Percentiles rank a stretch among this genome's conserved stretches.
Evolutionary conservation across 208 protist genomes (phyloP).

Genomic region (Leishmania tarentolae): DNA sequence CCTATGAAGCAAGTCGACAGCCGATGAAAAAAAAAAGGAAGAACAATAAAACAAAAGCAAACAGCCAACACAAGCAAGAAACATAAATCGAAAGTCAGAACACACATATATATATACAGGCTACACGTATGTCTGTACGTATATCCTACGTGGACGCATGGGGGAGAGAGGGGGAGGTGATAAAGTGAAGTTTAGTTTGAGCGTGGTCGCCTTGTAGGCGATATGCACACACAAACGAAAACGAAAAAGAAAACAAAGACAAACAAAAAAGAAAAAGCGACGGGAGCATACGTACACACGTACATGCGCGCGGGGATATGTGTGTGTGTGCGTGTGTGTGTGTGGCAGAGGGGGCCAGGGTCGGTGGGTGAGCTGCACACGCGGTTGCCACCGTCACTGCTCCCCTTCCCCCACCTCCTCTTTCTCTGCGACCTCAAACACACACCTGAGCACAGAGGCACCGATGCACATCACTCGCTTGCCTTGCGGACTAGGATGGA

Average conservation of each 20-base stretch:
- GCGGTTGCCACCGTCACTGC: not conserved
- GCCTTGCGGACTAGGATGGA: not conserved
- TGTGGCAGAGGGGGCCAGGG: not conserved
- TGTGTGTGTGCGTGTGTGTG: too few species aligned
- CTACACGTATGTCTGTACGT: too few species aligned
- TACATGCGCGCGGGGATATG: not conserved
- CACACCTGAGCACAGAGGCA: constrained; percentile 1
- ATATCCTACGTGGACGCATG: not conserved
- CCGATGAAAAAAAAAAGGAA: not conserved
- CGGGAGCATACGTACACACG: not conserved
- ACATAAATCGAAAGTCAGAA: too few species aligned
- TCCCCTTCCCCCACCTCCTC: too few species aligned
- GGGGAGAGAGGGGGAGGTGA: not conserved
- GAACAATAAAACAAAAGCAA: not conserved
- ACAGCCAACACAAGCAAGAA: not conserved
- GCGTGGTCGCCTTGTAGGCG: constrained; percentile 1
- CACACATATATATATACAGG: too few species aligned
- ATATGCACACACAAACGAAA: not conserved
- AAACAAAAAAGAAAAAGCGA: not conserved
- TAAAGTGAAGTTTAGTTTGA: not conserved
- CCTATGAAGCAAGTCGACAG: not conserved
- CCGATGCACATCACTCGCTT: not conserved
- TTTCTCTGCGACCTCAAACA: not conserved
- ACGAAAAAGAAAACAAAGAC: not conserved
- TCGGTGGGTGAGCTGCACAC: too few species aligned